Conservation (phyloP, 768 basidiomycete species). For the Suillus subaureus region DNA sequence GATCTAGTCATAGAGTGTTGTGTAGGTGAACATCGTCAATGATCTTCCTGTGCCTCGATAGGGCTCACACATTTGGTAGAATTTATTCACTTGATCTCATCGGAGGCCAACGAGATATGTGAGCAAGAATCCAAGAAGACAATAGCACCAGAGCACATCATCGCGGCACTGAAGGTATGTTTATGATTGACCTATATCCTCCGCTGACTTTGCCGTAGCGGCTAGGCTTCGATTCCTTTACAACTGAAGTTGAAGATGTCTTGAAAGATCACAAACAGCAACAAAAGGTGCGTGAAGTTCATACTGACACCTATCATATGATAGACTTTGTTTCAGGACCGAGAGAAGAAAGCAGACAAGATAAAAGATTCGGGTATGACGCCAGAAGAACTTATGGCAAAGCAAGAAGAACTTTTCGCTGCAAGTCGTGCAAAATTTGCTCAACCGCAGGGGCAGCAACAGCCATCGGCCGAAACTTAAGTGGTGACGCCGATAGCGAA, state of each 20-base stretch:
- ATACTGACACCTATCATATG: background rate
- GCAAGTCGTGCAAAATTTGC: conserved; percentile 82
- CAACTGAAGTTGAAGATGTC: conserved; percentile 87
- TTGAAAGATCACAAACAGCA: conserved; percentile 96
- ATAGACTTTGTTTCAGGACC: conserved; percentile 53
- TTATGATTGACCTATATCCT: background rate
- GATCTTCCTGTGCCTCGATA: conserved; percentile 11
- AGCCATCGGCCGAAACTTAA: conserved; percentile 13
- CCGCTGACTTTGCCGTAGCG: conserved; percentile 49
- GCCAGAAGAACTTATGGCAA: conserved; percentile 83
- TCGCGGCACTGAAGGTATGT: conserved; percentile 83
- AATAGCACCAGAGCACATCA: conserved; percentile 96
- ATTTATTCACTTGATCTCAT: conserved; percentile 96
- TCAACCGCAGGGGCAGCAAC: conserved; percentile 50
- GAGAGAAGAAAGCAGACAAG: conserved; percentile 91
- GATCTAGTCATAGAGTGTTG: conserved; percentile 98
- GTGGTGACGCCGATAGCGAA: background rate
- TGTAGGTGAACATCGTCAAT: conserved; percentile 78
- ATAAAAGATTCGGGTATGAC: conserved; percentile 87
- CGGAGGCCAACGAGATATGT: conserved; percentile 97
- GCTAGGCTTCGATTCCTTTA: conserved; percentile 91
- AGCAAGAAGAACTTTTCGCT: conserved; percentile 94
- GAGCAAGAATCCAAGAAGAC: conserved; percentile 99
- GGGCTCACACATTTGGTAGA: conserved; percentile 51
- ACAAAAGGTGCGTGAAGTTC: conserved; percentile 66